A percentile compares a stretch with the other conserved stretches of the same genome.
phyloP scores from a whole-genome alignment of 164 flowering plant species.

The Aristolochia californica region DNA sequence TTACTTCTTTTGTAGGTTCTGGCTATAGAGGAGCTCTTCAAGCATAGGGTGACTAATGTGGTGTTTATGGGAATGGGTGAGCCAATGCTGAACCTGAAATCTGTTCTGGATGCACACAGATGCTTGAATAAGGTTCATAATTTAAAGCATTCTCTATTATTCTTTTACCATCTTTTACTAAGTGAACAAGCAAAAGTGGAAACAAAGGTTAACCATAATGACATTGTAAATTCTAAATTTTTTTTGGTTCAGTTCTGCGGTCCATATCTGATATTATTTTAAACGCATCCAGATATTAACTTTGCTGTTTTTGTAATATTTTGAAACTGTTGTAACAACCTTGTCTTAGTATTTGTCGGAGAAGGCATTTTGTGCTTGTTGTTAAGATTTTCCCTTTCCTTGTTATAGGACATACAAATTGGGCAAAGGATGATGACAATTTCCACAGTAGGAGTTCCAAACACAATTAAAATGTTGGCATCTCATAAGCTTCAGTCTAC shows the following conservation, averaged over 20 bases:
- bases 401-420: constrained; percentile 70
- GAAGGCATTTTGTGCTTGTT: background rate
- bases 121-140: constrained; percentile 67
- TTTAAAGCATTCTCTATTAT: background rate
- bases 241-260: background rate
- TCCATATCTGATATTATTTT: background rate
- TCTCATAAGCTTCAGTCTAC: constrained; percentile 94
- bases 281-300: background rate
- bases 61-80: constrained; percentile 99
- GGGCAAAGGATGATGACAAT: constrained; percentile 99
- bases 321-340: background rate
- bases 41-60: constrained; percentile 85
- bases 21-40: constrained; percentile 84
- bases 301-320: background rate
- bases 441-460: constrained; percentile 97
- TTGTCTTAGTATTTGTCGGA: no score
- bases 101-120: constrained; percentile 86
- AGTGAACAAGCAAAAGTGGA: no score
- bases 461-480: constrained; percentile 83
- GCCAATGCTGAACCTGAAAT: constrained; percentile 90
- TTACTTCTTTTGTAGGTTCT: constrained; percentile 45
- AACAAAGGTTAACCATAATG: no score
- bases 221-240: background rate
- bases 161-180: background rate
- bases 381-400: background rate